Evolutionary conservation across 192 early-diverging fungal species (phyloP).

Genomic region (Coemansia sp.): DNA sequence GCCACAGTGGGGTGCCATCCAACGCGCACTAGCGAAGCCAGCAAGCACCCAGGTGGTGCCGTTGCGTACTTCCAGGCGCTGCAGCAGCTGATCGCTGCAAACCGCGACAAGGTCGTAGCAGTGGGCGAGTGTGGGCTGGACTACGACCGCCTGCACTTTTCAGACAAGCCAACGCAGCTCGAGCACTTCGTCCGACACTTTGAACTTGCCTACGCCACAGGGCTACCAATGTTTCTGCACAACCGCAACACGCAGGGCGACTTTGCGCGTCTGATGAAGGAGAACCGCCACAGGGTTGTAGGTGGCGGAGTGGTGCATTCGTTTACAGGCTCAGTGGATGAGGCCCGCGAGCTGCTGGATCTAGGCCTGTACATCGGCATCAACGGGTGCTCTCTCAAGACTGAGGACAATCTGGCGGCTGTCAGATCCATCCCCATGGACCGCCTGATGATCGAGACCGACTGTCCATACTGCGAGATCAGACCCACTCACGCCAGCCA

Average conservation of each 20-base stretch:
- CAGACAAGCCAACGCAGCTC: slow-evolving; percentile 68
- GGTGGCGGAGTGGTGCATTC: slow-evolving; percentile 75
- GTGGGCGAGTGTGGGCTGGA: slow-evolving; percentile 95
- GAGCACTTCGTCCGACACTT: slow-evolving; percentile 81
- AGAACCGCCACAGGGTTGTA: slow-evolving; percentile 60
- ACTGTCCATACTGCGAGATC: slow-evolving; percentile 92
- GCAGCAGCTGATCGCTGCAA: slow-evolving; percentile 32
- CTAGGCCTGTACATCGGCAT: slow-evolving; percentile 88
- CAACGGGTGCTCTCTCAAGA: slow-evolving; percentile 94
- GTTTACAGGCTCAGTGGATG: slow-evolving; percentile 73
- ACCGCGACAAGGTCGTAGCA: slow-evolving; percentile 69
- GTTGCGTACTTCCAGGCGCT: slow-evolving; percentile 62
- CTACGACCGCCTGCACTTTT: slow-evolving; percentile 89
- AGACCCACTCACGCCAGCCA: slow-evolving; percentile 80
- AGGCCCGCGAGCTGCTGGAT: slow-evolving; percentile 59
- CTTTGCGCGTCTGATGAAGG: slow-evolving; percentile 64
- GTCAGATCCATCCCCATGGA: slow-evolving; percentile 72
- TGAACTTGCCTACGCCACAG: slow-evolving; percentile 67
- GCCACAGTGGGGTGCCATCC: slow-evolving; percentile 86
- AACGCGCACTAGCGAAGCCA: slow-evolving; percentile 74
- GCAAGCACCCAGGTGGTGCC: slow-evolving; percentile 55
- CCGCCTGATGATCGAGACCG: slow-evolving; percentile 87
- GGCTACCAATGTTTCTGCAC: slow-evolving; percentile 92
- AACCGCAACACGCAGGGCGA: slow-evolving; percentile 76
- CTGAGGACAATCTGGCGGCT: slow-evolving; percentile 76